These are phyloP conservation scores for Evansstolkia leycettana DNA, from an alignment of 495 filamentous ascomycete genomes.

Conservation along the genomic window DNA sequence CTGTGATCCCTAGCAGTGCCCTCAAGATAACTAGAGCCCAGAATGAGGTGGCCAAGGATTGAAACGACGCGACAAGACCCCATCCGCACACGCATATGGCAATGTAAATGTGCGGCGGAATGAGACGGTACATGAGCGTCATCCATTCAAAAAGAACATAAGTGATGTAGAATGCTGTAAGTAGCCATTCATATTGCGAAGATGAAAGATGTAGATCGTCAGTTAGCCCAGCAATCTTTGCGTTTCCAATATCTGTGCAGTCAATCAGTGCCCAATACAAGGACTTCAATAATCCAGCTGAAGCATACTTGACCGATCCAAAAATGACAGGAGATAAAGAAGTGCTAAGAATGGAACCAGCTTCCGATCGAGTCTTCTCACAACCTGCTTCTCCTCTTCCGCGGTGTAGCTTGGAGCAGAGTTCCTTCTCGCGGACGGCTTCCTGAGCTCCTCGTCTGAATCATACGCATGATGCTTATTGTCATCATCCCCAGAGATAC, in stretches of 20 bases:
- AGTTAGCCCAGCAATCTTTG: conserved; percentile 59
- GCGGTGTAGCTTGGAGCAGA: conserved; percentile 42
- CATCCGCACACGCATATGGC: conserved; percentile 30
- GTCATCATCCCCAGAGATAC: conserved; percentile 12
- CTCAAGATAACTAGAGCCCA: conserved; percentile 29
- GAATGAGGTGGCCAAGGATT: conserved; percentile 51
- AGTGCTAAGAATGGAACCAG: conserved; percentile 71
- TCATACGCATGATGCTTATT: conserved; percentile 18
- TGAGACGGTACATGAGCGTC: conserved; percentile 47
- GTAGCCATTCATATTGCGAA: conserved; percentile 52
- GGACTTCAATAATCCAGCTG: not conserved
- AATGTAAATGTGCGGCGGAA: conserved; percentile 48
- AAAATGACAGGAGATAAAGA: conserved; percentile 70
- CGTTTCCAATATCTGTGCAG: conserved; percentile 62
- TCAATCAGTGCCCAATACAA: not conserved
- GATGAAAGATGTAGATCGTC: conserved; percentile 48
- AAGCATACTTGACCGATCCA: conserved; percentile 62
- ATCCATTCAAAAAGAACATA: conserved; percentile 71
- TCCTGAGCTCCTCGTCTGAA: conserved; percentile 17
- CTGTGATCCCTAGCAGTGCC: conserved; percentile 42
- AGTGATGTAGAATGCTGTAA: conserved; percentile 55
- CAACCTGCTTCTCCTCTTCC: conserved; percentile 61
- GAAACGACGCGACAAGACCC: conserved; percentile 58
- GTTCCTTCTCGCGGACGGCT: conserved; percentile 6
- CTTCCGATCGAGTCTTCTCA: conserved; percentile 59